Evolutionary conservation across 1,284 basidiomycete species (phyloP).

Genomic region (Rhodotorula sp.): DNA sequence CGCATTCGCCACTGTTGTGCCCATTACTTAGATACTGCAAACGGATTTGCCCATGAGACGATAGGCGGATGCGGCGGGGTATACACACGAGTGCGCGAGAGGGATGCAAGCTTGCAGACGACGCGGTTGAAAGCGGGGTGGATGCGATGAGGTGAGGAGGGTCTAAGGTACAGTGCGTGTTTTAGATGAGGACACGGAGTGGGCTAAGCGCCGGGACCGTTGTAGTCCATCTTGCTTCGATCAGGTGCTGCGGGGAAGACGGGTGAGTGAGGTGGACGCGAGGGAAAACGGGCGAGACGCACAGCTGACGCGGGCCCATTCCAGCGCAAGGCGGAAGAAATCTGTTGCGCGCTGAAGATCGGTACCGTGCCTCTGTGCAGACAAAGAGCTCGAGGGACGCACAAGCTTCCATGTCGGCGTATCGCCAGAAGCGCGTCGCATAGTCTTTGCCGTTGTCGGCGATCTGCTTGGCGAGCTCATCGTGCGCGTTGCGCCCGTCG

Average conservation of each 20-base stretch:
- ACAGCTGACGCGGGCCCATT: slow-evolving; percentile 45
- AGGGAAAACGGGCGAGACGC: background rate
- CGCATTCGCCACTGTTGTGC: too few species aligned
- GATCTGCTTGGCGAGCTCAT: slow-evolving; percentile 53
- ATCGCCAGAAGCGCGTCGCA: slow-evolving; percentile 52
- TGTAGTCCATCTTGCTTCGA: slow-evolving; percentile 28
- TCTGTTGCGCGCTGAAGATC: slow-evolving; percentile 8
- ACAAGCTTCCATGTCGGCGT: slow-evolving; percentile 54
- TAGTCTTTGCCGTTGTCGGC: slow-evolving; percentile 51
- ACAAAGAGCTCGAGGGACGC: slow-evolving; percentile 13
- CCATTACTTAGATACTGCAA: too few species aligned
- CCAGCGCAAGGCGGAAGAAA: slow-evolving; percentile 44
- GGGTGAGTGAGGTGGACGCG: background rate
- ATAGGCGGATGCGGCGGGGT: too few species aligned
- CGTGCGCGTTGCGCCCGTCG: slow-evolving; percentile 49
- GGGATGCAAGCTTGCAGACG: too few species aligned
- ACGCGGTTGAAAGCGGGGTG: too few species aligned
- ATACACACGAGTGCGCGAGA: too few species aligned
- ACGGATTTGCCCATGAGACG: too few species aligned
- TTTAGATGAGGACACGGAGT: background rate
- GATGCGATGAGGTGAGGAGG: too few species aligned
- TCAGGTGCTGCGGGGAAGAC: slow-evolving; percentile 11
- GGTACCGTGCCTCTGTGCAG: background rate
- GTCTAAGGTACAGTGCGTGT: too few species aligned
- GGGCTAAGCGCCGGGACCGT: slow-evolving; percentile 9